phyloP scores from a whole-genome alignment of 169 alveolate species.

The Babesia ovis region DNA sequence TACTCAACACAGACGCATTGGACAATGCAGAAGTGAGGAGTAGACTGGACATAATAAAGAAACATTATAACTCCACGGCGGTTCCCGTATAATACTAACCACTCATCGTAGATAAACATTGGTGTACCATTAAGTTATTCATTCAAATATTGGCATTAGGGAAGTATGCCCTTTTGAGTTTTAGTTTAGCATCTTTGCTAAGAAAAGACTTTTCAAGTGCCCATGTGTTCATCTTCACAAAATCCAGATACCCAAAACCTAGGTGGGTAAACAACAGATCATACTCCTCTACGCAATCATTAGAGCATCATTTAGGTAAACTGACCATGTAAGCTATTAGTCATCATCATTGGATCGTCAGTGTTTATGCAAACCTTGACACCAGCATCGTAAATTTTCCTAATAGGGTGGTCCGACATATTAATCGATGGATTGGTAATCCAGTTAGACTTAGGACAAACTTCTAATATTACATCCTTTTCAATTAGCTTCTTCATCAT shows the following conservation, averaged over 20 bases:
- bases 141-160: conserved; percentile 2
- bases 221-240: conserved; percentile 66
- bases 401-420: conserved; percentile 65
- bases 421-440: conserved; percentile 52
- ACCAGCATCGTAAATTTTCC: conserved; percentile 63
- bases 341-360: conserved; percentile 68
- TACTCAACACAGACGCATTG: conserved; percentile 39
- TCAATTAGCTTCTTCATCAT: conserved; percentile 50
- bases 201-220: conserved; percentile 65
- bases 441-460: conserved; percentile 62
- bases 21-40: conserved; percentile 40
- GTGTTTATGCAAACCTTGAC: conserved; percentile 64
- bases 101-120: too few species aligned
- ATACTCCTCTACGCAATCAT: conserved; percentile 26
- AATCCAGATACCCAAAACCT: conserved; percentile 56
- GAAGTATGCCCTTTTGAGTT: conserved; percentile 43
- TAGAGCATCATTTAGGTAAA: not conserved
- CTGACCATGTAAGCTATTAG: conserved; percentile 42
- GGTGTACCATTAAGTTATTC: not conserved
- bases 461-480: conserved; percentile 52
- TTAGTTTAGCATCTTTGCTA: conserved; percentile 16
- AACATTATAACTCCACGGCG: conserved; percentile 1
- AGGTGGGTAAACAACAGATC: conserved; percentile 50
- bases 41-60: conserved; percentile 52
- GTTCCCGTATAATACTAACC: too few species aligned